Base-by-base conservation (phyloP, 2,329 filamentous ascomycete genomes). In the Neonectria punicea region DNA sequence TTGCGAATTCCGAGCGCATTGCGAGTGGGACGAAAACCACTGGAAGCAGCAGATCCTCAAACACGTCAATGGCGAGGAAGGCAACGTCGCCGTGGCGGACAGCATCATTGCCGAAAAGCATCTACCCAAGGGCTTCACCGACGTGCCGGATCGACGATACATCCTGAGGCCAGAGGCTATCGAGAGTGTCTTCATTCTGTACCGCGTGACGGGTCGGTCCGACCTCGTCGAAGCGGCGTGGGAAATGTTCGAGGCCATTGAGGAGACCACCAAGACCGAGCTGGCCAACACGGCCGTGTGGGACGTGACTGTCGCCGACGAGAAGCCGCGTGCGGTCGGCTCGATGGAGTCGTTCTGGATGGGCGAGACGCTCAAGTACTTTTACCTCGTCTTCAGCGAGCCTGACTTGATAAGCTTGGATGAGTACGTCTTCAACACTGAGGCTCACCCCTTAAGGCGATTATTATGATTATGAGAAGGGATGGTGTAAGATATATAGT, bases 81-180 rank as follows among this genome's bases (percentile, higher is more conserved):
- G 70, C 50, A 39, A 72, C 72, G 25, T 61, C 3, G 46, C 61
- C 18, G 63, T 67, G 25, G 68, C 68, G 9, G 74, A 77, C 46
- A 55, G 66, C 46, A 68, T 75, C 59, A 76, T 78, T 63, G 65
- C 69, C 5, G 61, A 74, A n/a, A 64, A 75, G 36, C 67, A 64
- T 32, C 72, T 86, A 3, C 80, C 80, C 4, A 82, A 85, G 8
- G 92, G 92, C 1, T 93, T 93, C 79, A 90, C 86, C 58, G 85
- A 87, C 65, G 78, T 82, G 47, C 82, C 78, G 0, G 84, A 87
- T 62, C 74, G 83, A 0, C 80, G 83, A 13, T 87, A 88, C 63
- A 78, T 86, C n/a, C 78, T 88, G 18, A 77, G 85, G 0, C 83
- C 84, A 1, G 84, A 86, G 66, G 84, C 84, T n/a, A 81, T 86